Percentiles rank a stretch among this genome's conserved stretches.
Evolutionary conservation across 2,329 filamentous ascomycete species (phyloP).

Genomic region (Sphaerulina populicola): DNA sequence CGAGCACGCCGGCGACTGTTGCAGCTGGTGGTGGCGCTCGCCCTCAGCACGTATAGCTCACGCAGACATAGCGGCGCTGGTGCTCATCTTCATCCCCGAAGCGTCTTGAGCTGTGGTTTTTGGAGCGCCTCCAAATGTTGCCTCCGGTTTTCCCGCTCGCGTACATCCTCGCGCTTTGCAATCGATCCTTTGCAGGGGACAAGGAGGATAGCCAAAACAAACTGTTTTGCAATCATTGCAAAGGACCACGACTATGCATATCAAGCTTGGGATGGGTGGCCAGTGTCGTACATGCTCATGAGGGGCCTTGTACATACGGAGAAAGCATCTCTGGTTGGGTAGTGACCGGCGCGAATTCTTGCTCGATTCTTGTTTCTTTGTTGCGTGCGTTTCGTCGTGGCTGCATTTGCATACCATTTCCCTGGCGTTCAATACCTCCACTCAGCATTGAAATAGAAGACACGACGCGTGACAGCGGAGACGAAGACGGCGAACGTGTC

Average conservation of each 20-base stretch:
- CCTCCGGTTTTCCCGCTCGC: neutral
- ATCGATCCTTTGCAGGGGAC: neutral
- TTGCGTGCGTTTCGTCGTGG: neutral
- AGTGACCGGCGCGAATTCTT: conserved; percentile 8
- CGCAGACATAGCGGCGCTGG: conserved; percentile 15
- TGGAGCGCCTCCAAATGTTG: neutral
- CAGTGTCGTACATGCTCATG: conserved; percentile 11
- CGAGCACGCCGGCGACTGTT: conserved; percentile 15
- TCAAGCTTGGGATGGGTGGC: neutral
- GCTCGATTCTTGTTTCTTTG: conserved; percentile 1
- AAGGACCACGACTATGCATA: neutral
- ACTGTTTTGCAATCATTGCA: neutral
- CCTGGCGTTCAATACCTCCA: conserved; percentile 24
- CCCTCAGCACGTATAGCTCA: conserved; percentile 17
- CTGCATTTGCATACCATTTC: conserved; percentile 18
- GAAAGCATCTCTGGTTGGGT: conserved; percentile 9
- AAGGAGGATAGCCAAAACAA: neutral
- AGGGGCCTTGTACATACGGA: conserved; percentile 17
- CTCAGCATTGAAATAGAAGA: conserved; percentile 12
- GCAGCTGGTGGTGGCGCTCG: conserved; percentile 13
- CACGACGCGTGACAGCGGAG: neutral
- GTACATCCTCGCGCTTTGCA: neutral
- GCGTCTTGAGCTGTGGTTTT: neutral
- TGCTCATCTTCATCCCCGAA: conserved; percentile 5
- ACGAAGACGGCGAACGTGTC: neutral